Evolutionary conservation across 2,329 filamentous ascomycete species (phyloP), one percentile per base, ranked within the genome.

Genomic region (Proliferodiscus dingleyae): DNA sequence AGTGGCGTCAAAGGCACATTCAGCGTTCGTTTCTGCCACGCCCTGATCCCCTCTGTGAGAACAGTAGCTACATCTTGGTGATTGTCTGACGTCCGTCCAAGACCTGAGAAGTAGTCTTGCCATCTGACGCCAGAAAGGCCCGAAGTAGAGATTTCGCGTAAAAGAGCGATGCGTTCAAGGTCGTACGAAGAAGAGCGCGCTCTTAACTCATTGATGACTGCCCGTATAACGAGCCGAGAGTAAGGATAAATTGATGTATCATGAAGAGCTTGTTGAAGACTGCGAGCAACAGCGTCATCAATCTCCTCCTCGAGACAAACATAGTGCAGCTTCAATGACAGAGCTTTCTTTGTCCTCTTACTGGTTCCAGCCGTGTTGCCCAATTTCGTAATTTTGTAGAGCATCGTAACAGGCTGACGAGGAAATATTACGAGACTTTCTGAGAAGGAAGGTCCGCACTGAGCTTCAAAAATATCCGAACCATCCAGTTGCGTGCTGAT

Each of bases 271-370:
- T 65, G 53, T 2, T 59, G 52, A 2, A 84, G 61, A 0, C 71
- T 72, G 3, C 61, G 55, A 6, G 67, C 60, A 8, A 84, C 59
- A 2, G 73, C 64, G 6, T 67, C 62, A 39, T 77, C 72, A 13
- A 93, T 80, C 56, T 94, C 82, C 29, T 89, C 83, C 46, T 88
- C 81, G 1, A 95, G 64, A 37, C 88, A 82, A 23, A 80, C 82
- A 63, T 95, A 96, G 46, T 82, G 71, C 4, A 96, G 73, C 38
- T 79, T 79, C 21, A 97, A 72, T 13, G 83, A 77, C 63, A 90
- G 61, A 3, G 64, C 61, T 33, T 63, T 63, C 38, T 68, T 67
- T n/a, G 58, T 53, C 37, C 62, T 66, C 40, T 48, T 62, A 43
- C 45, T 57, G 48, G 51, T 46, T 13, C 30, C 32, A 4, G 36